Evolutionary conservation across 495 filamentous ascomycete species (phyloP).

Genomic region (Penicillium coprophilum): DNA sequence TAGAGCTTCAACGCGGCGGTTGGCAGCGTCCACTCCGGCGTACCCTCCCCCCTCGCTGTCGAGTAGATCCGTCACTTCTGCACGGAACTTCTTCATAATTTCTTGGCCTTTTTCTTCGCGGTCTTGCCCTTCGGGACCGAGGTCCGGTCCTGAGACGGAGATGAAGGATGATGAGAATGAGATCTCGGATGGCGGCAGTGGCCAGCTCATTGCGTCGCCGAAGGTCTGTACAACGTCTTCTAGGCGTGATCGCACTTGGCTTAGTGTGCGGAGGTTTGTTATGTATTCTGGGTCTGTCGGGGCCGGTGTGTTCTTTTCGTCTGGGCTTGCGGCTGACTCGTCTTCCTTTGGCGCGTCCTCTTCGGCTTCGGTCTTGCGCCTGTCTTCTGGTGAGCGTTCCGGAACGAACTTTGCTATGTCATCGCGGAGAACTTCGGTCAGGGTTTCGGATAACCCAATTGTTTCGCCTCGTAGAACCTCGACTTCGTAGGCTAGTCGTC

Average conservation of each 20-base stretch:
- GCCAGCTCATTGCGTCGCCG: slow-evolving; percentile 91
- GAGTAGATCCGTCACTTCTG: slow-evolving; percentile 70
- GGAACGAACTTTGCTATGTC: slow-evolving; percentile 72
- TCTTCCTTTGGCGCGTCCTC: slow-evolving; percentile 18
- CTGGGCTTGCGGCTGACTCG: slow-evolving; percentile 1
- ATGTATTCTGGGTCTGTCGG: slow-evolving; percentile 66
- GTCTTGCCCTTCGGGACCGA: slow-evolving; percentile 58
- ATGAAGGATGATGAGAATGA: slow-evolving; percentile 73
- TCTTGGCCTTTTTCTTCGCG: slow-evolving; percentile 79
- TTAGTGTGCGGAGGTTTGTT: slow-evolving; percentile 74
- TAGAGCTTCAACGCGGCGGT: slow-evolving; percentile 67
- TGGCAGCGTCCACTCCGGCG: slow-evolving; percentile 63
- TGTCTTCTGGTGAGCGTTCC: slow-evolving; percentile 33
- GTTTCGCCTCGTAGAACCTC: slow-evolving; percentile 89
- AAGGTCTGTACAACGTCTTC: slow-evolving; percentile 86
- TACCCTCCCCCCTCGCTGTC: slow-evolving; percentile 44
- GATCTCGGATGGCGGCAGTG: slow-evolving; percentile 76
- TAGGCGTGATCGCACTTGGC: slow-evolving; percentile 74
- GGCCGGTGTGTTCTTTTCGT: neutral
- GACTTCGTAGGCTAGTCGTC: slow-evolving; percentile 89
- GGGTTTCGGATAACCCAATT: slow-evolving; percentile 68
- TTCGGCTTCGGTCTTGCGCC: slow-evolving; percentile 14
- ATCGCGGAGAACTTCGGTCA: slow-evolving; percentile 67
- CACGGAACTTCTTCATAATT: slow-evolving; percentile 63
- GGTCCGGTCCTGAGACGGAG: slow-evolving; percentile 75